Conservation (phyloP, 163 green algal genomes). For the Chlamydomonas reinhardtii region DNA sequence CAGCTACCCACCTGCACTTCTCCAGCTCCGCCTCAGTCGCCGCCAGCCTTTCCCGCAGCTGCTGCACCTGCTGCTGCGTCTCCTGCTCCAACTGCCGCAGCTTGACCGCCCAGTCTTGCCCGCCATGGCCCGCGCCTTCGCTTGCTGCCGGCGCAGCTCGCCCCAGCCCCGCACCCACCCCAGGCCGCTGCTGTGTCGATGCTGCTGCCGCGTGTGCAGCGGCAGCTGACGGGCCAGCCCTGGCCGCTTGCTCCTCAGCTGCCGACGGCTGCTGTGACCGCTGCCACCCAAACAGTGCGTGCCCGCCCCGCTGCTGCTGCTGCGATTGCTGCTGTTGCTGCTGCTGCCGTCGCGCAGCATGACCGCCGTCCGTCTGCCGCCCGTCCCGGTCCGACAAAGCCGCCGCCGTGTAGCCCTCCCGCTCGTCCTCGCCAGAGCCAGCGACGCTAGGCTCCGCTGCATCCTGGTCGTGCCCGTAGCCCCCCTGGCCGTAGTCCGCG, state of each 20-base stretch:
- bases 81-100: slow-evolving; percentile 3
- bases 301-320: slow-evolving; percentile 3
- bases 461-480: background rate
- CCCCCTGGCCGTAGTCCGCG: background rate
- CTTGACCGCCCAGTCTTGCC: background rate
- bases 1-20: background rate
- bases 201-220: background rate
- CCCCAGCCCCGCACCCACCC: slow-evolving; percentile 10
- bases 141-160: background rate
- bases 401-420: background rate
- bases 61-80: slow-evolving; percentile 22
- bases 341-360: background rate
- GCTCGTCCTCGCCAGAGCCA: background rate
- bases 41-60: slow-evolving; percentile 32
- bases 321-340: slow-evolving; percentile 32
- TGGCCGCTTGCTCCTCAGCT: no score
- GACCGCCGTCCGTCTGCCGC: background rate
- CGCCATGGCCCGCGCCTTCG: background rate
- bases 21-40: slow-evolving; percentile 29
- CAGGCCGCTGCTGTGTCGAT: background rate
- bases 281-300: background rate
- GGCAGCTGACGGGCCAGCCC: no score
- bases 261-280: background rate
- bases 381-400: background rate
- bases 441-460: no score